These are phyloP conservation scores for Ogataea allantospora DNA, from an alignment of 805 yeast species.

Conservation along the genomic window DNA sequence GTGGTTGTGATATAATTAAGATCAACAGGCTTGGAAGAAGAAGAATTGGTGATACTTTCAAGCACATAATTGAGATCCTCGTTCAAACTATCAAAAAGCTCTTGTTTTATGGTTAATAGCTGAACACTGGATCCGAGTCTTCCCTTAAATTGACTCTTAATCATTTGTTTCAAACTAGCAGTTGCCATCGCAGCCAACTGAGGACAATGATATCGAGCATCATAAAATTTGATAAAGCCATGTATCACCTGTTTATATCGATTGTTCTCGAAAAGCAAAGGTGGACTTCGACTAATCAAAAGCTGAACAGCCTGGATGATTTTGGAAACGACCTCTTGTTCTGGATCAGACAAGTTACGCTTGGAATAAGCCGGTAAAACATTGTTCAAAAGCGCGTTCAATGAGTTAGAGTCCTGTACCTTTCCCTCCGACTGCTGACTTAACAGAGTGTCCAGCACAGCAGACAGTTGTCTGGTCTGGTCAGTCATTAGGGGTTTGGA, in stretches of 20 bases:
- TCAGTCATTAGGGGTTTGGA: slow-evolving; percentile 18
- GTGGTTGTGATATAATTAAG: slow-evolving; percentile 16
- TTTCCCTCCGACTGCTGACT: slow-evolving; percentile 26
- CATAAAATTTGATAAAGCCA: slow-evolving; percentile 27
- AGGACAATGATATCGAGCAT: slow-evolving; percentile 23
- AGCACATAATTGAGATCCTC: slow-evolving; percentile 23
- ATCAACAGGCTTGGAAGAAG: slow-evolving; percentile 16
- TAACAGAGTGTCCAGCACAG: slow-evolving; percentile 29
- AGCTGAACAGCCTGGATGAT: slow-evolving; percentile 30
- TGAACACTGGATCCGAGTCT: slow-evolving; percentile 25
- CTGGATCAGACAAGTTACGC: slow-evolving; percentile 14
- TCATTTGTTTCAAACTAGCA: slow-evolving; percentile 24
- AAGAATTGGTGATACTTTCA: slow-evolving; percentile 27
- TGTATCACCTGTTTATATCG: slow-evolving; percentile 21
- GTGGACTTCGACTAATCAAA: slow-evolving; percentile 24
- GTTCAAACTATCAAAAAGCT: slow-evolving; percentile 23
- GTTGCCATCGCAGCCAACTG: slow-evolving; percentile 25
- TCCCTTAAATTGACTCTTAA: slow-evolving; percentile 21
- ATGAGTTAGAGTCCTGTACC: slow-evolving; percentile 29
- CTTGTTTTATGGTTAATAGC: slow-evolving; percentile 22
- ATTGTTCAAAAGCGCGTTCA: slow-evolving; percentile 28
- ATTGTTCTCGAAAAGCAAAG: slow-evolving; percentile 25
- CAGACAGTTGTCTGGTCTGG: slow-evolving; percentile 27
- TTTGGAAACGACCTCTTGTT: slow-evolving; percentile 24
- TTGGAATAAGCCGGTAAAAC: slow-evolving; percentile 30